Conservation (phyloP, 805 yeast genomes). For the Cyberlindnera mrakii region DNA sequence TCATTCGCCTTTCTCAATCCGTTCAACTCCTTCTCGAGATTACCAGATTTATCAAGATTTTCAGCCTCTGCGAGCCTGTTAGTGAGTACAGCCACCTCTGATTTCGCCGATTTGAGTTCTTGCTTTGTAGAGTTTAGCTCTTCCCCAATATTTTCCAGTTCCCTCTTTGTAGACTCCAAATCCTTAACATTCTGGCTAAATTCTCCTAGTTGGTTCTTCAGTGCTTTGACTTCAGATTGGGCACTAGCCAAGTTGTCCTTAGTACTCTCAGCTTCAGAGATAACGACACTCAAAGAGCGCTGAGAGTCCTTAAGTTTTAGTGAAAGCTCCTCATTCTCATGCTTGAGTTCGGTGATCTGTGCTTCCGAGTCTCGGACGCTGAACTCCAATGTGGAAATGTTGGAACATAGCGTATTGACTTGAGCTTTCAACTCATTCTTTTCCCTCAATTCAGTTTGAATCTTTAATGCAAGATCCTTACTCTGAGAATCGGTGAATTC, state of each 20-base stretch:
- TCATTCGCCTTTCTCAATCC: no score
- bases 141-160: neutral
- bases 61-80: neutral
- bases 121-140: neutral
- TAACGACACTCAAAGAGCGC: neutral
- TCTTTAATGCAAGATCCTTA: no score
- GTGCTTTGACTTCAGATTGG: neutral
- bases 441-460: neutral
- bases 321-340: conserved; percentile 7
- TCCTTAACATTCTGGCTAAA: neutral
- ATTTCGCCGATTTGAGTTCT: neutral
- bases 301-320: conserved; percentile 4
- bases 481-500: no score
- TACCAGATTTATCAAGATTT: no score
- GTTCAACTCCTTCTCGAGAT: no score
- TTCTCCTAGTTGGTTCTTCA: neutral
- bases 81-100: neutral
- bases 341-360: conserved; percentile 7
- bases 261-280: neutral
- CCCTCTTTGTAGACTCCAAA: neutral
- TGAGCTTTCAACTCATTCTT: neutral
- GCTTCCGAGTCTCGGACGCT: neutral
- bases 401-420: neutral
- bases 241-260: neutral
- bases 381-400: neutral